Evolutionary conservation across 2,329 filamentous ascomycete species (phyloP), one percentile per base, ranked within the genome.

Genomic region (Phialemoniopsis sp.): DNA sequence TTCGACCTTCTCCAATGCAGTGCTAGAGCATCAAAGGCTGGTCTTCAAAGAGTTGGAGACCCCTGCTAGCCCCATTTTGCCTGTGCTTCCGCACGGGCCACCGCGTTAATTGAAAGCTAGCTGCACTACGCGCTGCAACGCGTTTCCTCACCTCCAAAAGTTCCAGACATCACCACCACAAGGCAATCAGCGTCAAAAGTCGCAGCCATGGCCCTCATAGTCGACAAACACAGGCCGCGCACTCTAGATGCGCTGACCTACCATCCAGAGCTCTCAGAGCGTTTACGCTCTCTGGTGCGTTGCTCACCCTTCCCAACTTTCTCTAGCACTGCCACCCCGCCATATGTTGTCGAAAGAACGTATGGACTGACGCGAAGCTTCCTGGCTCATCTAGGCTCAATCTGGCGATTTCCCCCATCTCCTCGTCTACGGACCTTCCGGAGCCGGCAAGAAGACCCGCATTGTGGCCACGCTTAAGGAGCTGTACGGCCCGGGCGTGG

Each of bases 391-490:
- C 45, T 52, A 95, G 90, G 93, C 93, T 39, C 88, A 94, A 78
- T 94, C 87, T 66, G 89, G 91, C 52, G 94, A 98, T 63, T 98
- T 98, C 59, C 93, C 93, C 36, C 94, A 98, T 67, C 82, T 98
- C 34, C 86, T 98, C 46, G 87, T 98, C 48, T 98, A 97, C 59
- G 93, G 93, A 0, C 93, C 93, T 1, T 96, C 91, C 0, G 93
- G 93, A 28, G 93, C 93, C 5, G 93, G 93, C 50, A 98, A 98
- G 65, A 98, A 98, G 67, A 98, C 93, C 2, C 84, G 93, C 32
- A 94, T 97, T 50, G 89, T 96, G 14, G 90, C 93, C 13, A 97
- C 91, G 0, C 70, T 98, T 4, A 95, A 95, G 62, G 91, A 96
- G 58, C 76, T 98, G 8, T 98, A 93, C 63, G 93, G 93, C 0